Base-by-base conservation (phyloP, 768 basidiomycete genomes). In the Macrolepiota albuminosa region DNA sequence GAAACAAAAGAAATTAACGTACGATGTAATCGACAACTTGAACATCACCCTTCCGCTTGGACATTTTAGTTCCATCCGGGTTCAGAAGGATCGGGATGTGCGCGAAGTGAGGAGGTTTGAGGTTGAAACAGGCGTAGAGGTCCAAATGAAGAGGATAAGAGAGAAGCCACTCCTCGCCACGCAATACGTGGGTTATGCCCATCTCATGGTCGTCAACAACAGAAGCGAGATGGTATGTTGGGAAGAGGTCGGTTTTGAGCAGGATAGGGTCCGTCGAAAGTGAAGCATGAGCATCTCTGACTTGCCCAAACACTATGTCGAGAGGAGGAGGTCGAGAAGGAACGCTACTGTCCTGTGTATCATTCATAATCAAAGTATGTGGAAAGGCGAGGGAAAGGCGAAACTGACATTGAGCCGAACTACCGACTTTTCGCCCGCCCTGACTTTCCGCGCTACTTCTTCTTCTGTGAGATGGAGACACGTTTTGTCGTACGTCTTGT, bases 91-190 rank as follows among this genome's bases (percentile, higher is more conserved):
- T 80, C 0, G 97, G 96, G 2, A 98, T 78, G 70, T 99, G 97
- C 0, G 88, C 96, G 65, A 95, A 99, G 64, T 84, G 74, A 0
- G 97, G 97, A 0, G 87, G 81, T 8, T 74, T 68, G 47, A 94
- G 75, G 1, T 80, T 81, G 24, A 99, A 81, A 6, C 86, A 85
- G 1, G 88, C 82, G 67, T 98, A 98, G 26, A 98, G 76, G 63
- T 93, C 90, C 5, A 96, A 81, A 70, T 99, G 97, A 21, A 97
- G 81, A 0, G 94, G 91, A 21, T 95, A 81, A 1, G 95, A 98
- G 2, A 93, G 87, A 11, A 98, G 79, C 97, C 97, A 99, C 83
- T 98, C 97, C 91, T 98, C 95, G 53, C 97, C 97, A 31, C 97
- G 85, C 1, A 98, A 74, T 5, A 98, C 95, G 73, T 98, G 97